phyloP scores from a whole-genome alignment of 2,329 filamentous ascomycete genomes.

The Plenodomus tracheiphilus region DNA sequence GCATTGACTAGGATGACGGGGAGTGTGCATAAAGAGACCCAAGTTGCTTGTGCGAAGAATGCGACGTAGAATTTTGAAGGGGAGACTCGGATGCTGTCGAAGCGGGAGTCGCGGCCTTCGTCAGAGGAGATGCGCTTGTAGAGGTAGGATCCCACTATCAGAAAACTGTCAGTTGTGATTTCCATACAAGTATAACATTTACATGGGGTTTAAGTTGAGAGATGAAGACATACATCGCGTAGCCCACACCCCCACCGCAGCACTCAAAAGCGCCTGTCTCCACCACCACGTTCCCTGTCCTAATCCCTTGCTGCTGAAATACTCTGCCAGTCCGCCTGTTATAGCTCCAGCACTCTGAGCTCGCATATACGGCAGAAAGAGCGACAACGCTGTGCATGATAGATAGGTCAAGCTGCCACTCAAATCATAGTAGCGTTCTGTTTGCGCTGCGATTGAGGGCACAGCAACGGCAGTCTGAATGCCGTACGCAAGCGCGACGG shows the following conservation, averaged over 20 bases:
- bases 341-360: conserved; percentile 55
- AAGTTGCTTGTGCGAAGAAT: conserved; percentile 65
- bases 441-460: conserved; percentile 63
- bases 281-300: conserved; percentile 55
- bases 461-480: conserved; percentile 65
- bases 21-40: conserved; percentile 69
- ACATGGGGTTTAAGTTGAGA: neutral
- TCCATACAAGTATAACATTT: neutral
- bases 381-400: conserved; percentile 63
- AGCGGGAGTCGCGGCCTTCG: conserved; percentile 63
- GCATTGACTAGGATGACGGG: conserved; percentile 68
- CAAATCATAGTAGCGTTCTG: conserved; percentile 70
- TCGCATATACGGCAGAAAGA: conserved; percentile 64
- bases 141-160: conserved; percentile 64
- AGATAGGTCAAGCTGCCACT: conserved; percentile 69
- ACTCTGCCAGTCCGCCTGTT: conserved; percentile 40
- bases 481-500: conserved; percentile 64
- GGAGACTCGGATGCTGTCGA: conserved; percentile 57
- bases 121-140: conserved; percentile 61
- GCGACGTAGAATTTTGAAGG: conserved; percentile 58
- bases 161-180: no score
- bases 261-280: conserved; percentile 61
- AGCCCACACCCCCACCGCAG: conserved; percentile 65
- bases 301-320: conserved; percentile 28
- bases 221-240: conserved; percentile 53